These are phyloP conservation scores for Pichia cabralensis DNA, from an alignment of 805 yeast genomes.

Conservation along the genomic window DNA sequence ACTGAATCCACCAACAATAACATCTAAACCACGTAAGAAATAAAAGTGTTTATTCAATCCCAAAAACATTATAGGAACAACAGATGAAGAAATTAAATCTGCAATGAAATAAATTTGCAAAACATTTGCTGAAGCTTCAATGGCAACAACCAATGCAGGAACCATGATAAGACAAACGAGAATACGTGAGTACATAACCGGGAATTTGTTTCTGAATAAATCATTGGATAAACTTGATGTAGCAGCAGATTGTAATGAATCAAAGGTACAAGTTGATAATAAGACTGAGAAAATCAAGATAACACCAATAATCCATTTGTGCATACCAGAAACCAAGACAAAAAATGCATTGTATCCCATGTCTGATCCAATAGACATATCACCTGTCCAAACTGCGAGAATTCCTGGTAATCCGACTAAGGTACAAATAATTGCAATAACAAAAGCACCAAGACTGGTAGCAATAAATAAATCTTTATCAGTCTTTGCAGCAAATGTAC, in stretches of 20 bases:
- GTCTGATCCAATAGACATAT: slow-evolving; percentile 39
- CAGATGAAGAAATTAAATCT: slow-evolving; percentile 78
- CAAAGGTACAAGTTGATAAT: slow-evolving; percentile 82
- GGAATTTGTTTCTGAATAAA: slow-evolving; percentile 71
- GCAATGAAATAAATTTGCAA: slow-evolving; percentile 84
- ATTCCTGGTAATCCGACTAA: slow-evolving; percentile 78
- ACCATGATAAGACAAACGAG: slow-evolving; percentile 69
- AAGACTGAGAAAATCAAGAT: slow-evolving; percentile 64
- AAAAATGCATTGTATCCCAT: slow-evolving; percentile 64
- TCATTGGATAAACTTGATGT: slow-evolving; percentile 87
- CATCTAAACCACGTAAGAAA: slow-evolving; percentile 70
- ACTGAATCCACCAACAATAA: slow-evolving; percentile 75
- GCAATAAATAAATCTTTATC: slow-evolving; percentile 70
- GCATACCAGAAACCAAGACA: slow-evolving; percentile 59
- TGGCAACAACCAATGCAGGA: slow-evolving; percentile 81
- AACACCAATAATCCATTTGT: slow-evolving; percentile 80
- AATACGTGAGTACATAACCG: slow-evolving; percentile 54
- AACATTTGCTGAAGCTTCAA: slow-evolving; percentile 72
- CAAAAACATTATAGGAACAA: slow-evolving; percentile 73
- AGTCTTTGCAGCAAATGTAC: slow-evolving; percentile 82
- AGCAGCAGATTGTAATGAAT: slow-evolving; percentile 80
- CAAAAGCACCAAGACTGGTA: slow-evolving; percentile 62
- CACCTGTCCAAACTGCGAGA: slow-evolving; percentile 86
- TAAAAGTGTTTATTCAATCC: slow-evolving; percentile 63
- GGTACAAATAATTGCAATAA: slow-evolving; percentile 52